Evolutionary conservation across 768 basidiomycete species (phyloP).

Genomic region (Rhodotorula graminis): DNA sequence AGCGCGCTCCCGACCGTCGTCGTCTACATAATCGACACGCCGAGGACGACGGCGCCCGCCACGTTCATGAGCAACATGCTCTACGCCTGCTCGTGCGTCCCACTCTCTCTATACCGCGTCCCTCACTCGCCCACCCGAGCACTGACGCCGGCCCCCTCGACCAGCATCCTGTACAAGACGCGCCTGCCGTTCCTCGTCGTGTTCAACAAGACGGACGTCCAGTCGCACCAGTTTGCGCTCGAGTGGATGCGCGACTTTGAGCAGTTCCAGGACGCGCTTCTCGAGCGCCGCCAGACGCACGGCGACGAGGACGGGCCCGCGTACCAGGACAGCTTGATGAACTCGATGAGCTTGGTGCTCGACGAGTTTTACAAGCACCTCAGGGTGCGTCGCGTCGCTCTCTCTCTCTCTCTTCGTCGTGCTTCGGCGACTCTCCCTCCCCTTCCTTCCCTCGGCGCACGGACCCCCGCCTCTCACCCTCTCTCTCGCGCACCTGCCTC

Average conservation of each 20-base stretch:
- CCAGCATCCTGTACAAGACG: constrained; percentile 95
- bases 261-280: constrained; percentile 78
- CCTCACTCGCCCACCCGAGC: too few relatives aligned
- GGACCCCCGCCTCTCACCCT: too few relatives aligned
- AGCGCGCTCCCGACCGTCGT: constrained; percentile 88
- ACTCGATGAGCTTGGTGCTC: constrained; percentile 94
- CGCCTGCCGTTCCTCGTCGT: constrained; percentile 94
- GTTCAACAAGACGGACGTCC: constrained; percentile 97
- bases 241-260: constrained; percentile 99
- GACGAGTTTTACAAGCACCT: constrained; percentile 98
- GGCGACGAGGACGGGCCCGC: constrained; percentile 68
- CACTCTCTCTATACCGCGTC: too few relatives aligned
- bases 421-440: not conserved
- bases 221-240: constrained; percentile 80
- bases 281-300: constrained; percentile 57
- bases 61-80: constrained; percentile 99
- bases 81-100: constrained; percentile 86
- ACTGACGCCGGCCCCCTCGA: too few relatives aligned
- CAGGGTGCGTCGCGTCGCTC: constrained; percentile 56
- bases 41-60: constrained; percentile 84
- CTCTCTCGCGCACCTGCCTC: too few relatives aligned
- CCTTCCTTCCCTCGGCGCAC: too few relatives aligned
- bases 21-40: constrained; percentile 96
- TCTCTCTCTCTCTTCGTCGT: too few relatives aligned
- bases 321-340: constrained; percentile 98